Base-by-base conservation (phyloP, 1,284 basidiomycete genomes). In the Earliella scabrosa region DNA sequence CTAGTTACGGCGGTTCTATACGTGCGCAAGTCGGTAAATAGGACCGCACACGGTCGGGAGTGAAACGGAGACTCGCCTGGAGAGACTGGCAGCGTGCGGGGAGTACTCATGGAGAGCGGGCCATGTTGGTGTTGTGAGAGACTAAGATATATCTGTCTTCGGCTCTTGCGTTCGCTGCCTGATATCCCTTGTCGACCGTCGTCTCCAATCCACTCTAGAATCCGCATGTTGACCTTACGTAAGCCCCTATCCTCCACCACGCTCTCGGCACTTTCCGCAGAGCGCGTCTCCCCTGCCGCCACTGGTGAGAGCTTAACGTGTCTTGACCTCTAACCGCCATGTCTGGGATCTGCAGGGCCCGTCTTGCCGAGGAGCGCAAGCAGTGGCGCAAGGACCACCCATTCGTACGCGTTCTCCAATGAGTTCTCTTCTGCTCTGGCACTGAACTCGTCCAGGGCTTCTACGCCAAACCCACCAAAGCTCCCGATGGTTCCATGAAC, bases 361-460 rank as follows among this genome's bases (percentile, higher is more conserved):
- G 95, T 67, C 82, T 97, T 18, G 86, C 95, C 32, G 97, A 99
- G 75, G 97, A 99, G 77, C 87, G 97, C 68, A 99, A 99, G 77
- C 94, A 97, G 69, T 99, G 97, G 97, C 79, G 97, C 61, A 98
- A 97, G 73, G 97, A 99, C 68, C 97, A 99, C 75, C 97, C 97
- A 45, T 98, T 97, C 68, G 97, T 98, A 75, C 74, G 95, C 86
- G 38, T 54, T 31, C 50, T 26, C 36, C 45, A 20, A 18, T 4
- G 48, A 44, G 31, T 24, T 52, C 36, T 50, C 32, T 44, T 44
- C 29, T 32, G 31, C 27, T 41, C 56, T 58, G 29, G 56, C 56
- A 47, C 50, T 53, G 10, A 63, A 32, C 21, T 29, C 44, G 58
- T 58, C 27, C 70, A 99, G 97, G 96, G 96, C 65, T 99, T 99